Conservation (phyloP, 1,139 yeast genomes). For the Taphrina confusa region DNA sequence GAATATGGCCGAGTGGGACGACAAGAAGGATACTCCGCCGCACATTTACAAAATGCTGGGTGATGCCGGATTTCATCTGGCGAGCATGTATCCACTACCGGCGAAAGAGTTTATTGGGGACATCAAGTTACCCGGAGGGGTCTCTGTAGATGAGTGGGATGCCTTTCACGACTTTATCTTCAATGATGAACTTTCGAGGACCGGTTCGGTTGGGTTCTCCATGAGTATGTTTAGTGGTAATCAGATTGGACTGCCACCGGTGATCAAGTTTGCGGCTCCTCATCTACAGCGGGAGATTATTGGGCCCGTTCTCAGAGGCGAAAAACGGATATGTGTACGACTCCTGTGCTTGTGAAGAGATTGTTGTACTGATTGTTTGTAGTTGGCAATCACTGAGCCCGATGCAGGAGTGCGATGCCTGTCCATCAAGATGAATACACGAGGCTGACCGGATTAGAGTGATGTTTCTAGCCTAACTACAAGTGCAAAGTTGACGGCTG, state of each 20-base stretch:
- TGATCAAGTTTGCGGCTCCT: slow-evolving; percentile 45
- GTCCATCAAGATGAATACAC: too few relatives aligned
- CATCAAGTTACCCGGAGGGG: background rate
- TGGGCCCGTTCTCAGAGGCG: slow-evolving; percentile 47
- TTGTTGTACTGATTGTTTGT: background rate
- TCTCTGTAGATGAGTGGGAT: slow-evolving; percentile 59
- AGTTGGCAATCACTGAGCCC: slow-evolving; percentile 49
- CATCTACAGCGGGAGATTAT: slow-evolving; percentile 45
- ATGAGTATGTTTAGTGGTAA: slow-evolving; percentile 44
- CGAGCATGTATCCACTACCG: slow-evolving; percentile 36
- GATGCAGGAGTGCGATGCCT: slow-evolving; percentile 47
- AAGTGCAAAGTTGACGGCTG: slow-evolving; percentile 48
- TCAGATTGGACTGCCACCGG: slow-evolving; percentile 48
- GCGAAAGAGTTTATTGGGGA: slow-evolving; percentile 50
- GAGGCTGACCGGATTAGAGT: slow-evolving; percentile 40
- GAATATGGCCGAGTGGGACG: slow-evolving; percentile 51
- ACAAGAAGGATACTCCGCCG: slow-evolving; percentile 47
- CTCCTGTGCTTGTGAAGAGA: background rate
- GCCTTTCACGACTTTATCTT: slow-evolving; percentile 85
- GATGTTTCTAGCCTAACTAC: slow-evolving; percentile 52
- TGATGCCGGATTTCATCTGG: slow-evolving; percentile 3
- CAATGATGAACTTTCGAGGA: slow-evolving; percentile 55
- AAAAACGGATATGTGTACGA: slow-evolving; percentile 46
- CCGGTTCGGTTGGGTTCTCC: slow-evolving; percentile 48
- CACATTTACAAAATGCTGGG: slow-evolving; percentile 32